A percentile compares a stretch with the other conserved stretches of the same genome.
Evolutionary conservation across 345 rosid species (phyloP).

Genomic region (Nephelium lappaceum): DNA sequence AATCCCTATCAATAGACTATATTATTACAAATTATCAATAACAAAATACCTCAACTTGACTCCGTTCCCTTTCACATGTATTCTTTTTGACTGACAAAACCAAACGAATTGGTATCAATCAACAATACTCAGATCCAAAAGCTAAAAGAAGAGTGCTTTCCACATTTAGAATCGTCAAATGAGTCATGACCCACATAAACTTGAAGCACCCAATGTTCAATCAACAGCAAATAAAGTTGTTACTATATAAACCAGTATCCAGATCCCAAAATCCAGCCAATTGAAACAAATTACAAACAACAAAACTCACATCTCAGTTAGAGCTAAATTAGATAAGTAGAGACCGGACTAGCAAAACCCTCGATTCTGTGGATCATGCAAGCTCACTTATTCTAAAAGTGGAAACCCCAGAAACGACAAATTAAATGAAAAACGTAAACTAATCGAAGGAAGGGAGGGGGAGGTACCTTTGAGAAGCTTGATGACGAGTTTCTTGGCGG

Average conservation of each 20-base stretch:
- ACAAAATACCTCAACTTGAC: not conserved
- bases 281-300: not conserved
- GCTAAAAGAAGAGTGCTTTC: not conserved
- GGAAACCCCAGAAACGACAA: not conserved
- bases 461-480: conserved; percentile 77
- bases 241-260: not conserved
- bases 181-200: not conserved
- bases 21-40: not conserved
- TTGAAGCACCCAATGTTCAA: conserved; percentile 1
- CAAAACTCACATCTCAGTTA: not conserved
- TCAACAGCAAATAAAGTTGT: conserved; percentile 13
- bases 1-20: not conserved
- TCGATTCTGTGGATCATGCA: not conserved
- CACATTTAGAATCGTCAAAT: not conserved
- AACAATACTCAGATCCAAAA: not conserved
- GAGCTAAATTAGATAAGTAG: not conserved
- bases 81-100: not conserved
- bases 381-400: not conserved
- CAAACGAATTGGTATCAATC: not conserved
- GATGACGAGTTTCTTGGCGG: conserved; percentile 85
- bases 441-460: not conserved
- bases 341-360: conserved; percentile 1
- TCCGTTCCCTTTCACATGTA: not conserved
- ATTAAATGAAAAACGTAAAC: conserved; percentile 2
- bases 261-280: conserved; percentile 23